A percentile compares a stretch with the other conserved stretches of the same genome.
Evolutionary conservation across 2,329 filamentous ascomycete species (phyloP).

Genomic region (Cladosporium sp.): DNA sequence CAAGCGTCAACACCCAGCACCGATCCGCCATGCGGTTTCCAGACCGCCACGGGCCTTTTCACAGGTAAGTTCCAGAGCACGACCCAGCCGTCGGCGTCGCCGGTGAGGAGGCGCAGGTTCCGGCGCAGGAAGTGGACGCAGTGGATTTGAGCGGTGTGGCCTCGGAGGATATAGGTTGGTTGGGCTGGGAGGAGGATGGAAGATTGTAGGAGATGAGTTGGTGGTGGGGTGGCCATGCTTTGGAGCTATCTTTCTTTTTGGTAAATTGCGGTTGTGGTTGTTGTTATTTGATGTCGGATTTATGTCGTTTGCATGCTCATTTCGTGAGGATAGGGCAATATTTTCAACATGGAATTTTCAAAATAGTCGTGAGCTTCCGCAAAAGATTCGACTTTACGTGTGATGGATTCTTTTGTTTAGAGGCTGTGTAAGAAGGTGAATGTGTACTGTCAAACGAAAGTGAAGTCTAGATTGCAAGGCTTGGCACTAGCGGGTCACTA

Average conservation of each 20-base stretch:
- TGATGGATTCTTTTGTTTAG: too few species aligned
- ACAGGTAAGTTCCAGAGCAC: constrained; percentile 80
- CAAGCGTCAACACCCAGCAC: constrained; percentile 75
- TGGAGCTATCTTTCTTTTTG: constrained; percentile 1
- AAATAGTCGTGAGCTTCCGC: too few species aligned
- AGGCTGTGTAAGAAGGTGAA: too few species aligned
- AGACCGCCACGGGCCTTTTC: constrained; percentile 77
- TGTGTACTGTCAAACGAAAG: too few species aligned
- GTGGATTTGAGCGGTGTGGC: constrained; percentile 78
- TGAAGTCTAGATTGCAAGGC: too few species aligned
- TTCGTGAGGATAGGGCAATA: too few species aligned
- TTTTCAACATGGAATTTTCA: too few species aligned
- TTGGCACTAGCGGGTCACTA: too few species aligned
- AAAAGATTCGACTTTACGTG: too few species aligned
- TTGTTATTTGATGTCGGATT: too few species aligned
- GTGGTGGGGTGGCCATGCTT: background rate
- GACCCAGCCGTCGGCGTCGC: constrained; percentile 86
- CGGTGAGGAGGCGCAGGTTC: constrained; percentile 76
- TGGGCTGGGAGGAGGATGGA: constrained; percentile 44
- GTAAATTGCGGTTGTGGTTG: too few species aligned
- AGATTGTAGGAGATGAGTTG: constrained; percentile 3
- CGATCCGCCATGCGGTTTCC: constrained; percentile 76
- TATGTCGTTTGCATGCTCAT: too few species aligned
- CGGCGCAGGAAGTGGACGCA: constrained; percentile 65
- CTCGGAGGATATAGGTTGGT: constrained; percentile 71